Evolutionary conservation across 306 rosid species (phyloP).

Genomic region (Dicorynia guianensis): DNA sequence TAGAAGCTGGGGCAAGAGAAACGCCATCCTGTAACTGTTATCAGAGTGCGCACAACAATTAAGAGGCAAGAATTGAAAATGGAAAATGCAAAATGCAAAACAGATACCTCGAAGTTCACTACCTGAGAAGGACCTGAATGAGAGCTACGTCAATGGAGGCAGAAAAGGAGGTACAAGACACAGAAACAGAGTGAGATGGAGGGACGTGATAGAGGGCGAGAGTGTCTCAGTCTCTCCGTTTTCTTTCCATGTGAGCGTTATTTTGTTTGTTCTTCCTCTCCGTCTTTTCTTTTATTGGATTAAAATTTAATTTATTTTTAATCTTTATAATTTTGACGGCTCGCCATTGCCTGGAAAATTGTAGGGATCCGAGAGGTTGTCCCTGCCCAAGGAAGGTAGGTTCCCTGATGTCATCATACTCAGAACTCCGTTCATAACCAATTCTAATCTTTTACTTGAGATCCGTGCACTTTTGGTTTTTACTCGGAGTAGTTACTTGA

Average conservation of each 20-base stretch:
- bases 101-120: constrained; percentile 30
- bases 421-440: constrained; percentile 21
- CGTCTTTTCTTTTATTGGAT: neutral
- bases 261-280: constrained; percentile 20
- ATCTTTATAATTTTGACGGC: constrained; percentile 10
- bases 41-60: neutral
- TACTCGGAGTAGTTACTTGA: neutral
- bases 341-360: neutral
- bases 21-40: constrained; percentile 38
- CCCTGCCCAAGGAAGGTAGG: constrained; percentile 30
- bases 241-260: constrained; percentile 49
- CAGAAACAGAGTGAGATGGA: constrained; percentile 30
- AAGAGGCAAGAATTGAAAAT: neutral
- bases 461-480: constrained; percentile 43
- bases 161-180: constrained; percentile 26
- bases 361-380: neutral
- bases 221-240: constrained; percentile 56
- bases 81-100: neutral
- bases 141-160: neutral
- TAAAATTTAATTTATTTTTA: neutral
- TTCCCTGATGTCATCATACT: neutral
- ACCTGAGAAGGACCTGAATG: constrained; percentile 12
- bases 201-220: constrained; percentile 14
- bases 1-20: constrained; percentile 59
- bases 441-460: constrained; percentile 34